phyloP scores from a whole-genome alignment of 1,284 basidiomycete species.

The Fomes fomentarius region DNA sequence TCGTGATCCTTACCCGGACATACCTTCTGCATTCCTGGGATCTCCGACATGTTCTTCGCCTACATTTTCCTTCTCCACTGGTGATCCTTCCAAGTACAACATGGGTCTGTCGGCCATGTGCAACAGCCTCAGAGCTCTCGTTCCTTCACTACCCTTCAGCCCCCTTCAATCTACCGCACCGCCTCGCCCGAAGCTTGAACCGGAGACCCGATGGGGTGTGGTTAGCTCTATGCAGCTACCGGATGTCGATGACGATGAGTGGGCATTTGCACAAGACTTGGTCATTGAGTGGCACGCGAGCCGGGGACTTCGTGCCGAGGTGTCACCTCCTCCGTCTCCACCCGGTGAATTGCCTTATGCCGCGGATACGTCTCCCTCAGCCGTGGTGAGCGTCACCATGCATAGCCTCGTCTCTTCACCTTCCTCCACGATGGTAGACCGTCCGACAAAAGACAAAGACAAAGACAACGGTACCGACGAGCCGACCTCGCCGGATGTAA shows the following conservation, averaged over 20 bases:
- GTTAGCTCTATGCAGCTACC: constrained; percentile 13
- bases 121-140: constrained; percentile 37
- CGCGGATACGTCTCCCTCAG: background rate
- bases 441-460: constrained; percentile 8
- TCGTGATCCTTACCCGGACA: constrained; percentile 52
- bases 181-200: constrained; percentile 1
- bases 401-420: constrained; percentile 5
- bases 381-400: constrained; percentile 7
- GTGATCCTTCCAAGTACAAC: constrained; percentile 30
- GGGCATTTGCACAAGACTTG: constrained; percentile 45
- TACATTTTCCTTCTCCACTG: constrained; percentile 40
- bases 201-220: background rate
- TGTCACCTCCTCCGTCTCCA: constrained; percentile 14
- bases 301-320: constrained; percentile 2
- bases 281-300: constrained; percentile 22
- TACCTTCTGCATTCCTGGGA: constrained; percentile 65
- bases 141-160: constrained; percentile 27
- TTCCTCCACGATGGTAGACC: constrained; percentile 14
- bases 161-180: constrained; percentile 17
- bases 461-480: background rate
- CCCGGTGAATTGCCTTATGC: constrained; percentile 12
- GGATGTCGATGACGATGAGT: constrained; percentile 43
- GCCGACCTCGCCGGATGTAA: constrained; percentile 8
- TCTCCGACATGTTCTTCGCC: constrained; percentile 49
- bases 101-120: constrained; percentile 62